Conservation (phyloP, 768 basidiomycete genomes). For the Auriscalpium orientale region DNA sequence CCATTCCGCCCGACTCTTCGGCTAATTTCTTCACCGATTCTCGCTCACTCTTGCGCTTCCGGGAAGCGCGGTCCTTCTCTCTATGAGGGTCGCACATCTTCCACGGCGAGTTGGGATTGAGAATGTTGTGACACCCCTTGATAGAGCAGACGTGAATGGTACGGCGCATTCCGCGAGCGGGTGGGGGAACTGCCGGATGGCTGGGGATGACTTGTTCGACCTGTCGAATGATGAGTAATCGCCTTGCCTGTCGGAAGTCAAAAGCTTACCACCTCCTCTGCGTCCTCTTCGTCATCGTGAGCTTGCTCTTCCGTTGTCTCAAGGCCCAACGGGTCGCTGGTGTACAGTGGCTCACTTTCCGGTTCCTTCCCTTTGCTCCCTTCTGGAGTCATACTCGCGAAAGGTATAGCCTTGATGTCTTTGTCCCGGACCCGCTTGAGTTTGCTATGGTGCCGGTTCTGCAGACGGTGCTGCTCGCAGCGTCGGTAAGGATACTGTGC, state of each 20-base stretch:
- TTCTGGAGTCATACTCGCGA: slow-evolving; percentile 11
- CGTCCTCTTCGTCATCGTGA: neutral
- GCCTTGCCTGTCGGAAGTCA: neutral
- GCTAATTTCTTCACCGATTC: slow-evolving; percentile 9
- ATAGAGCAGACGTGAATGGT: slow-evolving; percentile 32
- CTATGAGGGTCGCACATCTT: slow-evolving; percentile 42
- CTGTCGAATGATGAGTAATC: neutral
- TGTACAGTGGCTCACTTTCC: neutral
- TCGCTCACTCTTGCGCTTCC: slow-evolving; percentile 23
- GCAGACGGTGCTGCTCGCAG: slow-evolving; percentile 49
- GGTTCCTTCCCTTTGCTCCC: slow-evolving; percentile 3
- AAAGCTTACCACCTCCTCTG: neutral
- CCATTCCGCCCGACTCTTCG: neutral
- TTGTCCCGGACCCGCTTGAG: slow-evolving; percentile 47
- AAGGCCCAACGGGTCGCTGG: slow-evolving; percentile 1
- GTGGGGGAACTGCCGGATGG: slow-evolving; percentile 14
- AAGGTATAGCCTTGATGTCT: slow-evolving; percentile 29
- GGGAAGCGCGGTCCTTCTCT: slow-evolving; percentile 26
- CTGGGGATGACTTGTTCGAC: neutral
- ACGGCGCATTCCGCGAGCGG: slow-evolving; percentile 25
- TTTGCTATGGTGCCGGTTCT: slow-evolving; percentile 45
- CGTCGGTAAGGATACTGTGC: slow-evolving; percentile 41
- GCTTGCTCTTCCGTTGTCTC: slow-evolving; percentile 1
- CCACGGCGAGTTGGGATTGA: slow-evolving; percentile 37
- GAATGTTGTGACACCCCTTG: slow-evolving; percentile 36